A percentile compares a stretch with the other conserved stretches of the same genome.
These are phyloP conservation scores for Hymenoscyphus fraxineus DNA, from an alignment of 2,329 filamentous ascomycete species.

Conservation along the genomic window DNA sequence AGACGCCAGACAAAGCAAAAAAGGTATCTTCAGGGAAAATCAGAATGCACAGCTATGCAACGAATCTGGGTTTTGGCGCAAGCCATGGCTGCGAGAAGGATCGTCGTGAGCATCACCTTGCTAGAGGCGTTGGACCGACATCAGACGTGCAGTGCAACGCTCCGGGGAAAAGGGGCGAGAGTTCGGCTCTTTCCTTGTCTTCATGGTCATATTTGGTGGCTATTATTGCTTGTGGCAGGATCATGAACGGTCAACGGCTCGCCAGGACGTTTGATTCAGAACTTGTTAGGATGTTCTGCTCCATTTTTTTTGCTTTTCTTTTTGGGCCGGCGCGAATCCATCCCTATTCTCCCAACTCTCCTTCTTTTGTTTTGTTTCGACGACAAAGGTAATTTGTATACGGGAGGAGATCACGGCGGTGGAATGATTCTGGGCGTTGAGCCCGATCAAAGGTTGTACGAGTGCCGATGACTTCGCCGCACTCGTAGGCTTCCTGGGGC, in stretches of 20 bases:
- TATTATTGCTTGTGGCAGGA: conserved; percentile 4
- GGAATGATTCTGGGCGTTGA: not conserved
- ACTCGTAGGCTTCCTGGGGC: too few relatives aligned
- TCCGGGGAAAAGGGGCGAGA: not conserved
- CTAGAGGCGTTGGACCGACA: not conserved
- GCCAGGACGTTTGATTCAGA: conserved; percentile 1
- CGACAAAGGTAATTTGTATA: not conserved
- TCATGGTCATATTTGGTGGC: conserved; percentile 8
- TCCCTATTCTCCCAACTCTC: not conserved
- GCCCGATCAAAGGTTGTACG: not conserved
- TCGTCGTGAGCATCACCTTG: not conserved
- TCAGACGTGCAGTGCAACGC: not conserved
- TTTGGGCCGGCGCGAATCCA: not conserved
- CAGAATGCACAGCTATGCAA: too few relatives aligned
- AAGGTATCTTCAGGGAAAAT: too few relatives aligned
- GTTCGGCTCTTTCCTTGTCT: conserved; percentile 1
- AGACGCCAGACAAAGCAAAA: not conserved
- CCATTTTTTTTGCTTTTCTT: not conserved
- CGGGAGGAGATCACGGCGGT: not conserved
- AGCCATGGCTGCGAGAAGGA: not conserved
- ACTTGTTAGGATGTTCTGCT: not conserved
- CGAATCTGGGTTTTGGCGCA: not conserved
- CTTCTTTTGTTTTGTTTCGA: not conserved
- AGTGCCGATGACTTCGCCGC: not conserved
- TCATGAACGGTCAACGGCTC: conserved; percentile 4